These are phyloP conservation scores for Microcos paniculata DNA, from an alignment of 345 rosid genomes.

Conservation along the genomic window DNA sequence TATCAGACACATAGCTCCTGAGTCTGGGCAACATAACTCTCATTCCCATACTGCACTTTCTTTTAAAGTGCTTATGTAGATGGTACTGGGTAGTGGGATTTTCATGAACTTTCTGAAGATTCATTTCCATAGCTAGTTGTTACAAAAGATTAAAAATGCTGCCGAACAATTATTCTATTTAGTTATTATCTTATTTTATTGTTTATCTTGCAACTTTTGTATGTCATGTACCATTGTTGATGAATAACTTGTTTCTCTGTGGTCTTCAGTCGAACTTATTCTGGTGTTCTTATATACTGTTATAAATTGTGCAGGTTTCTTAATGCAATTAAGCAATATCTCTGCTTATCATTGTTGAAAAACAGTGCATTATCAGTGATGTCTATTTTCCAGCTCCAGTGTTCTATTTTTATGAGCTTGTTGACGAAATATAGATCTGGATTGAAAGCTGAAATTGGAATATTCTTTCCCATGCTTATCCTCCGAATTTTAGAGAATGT, in stretches of 20 bases:
- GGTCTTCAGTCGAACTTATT: not conserved
- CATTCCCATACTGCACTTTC: not conserved
- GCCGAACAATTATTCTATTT: not conserved
- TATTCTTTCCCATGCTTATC: constrained; percentile 93
- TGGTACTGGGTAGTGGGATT: not conserved
- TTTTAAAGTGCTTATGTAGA: not conserved
- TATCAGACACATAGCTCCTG: not conserved
- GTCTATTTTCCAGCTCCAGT: constrained; percentile 96
- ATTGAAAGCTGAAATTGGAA: constrained; percentile 86
- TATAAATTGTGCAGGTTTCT: constrained; percentile 67
- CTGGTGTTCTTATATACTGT: constrained; percentile 11
- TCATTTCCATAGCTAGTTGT: not conserved
- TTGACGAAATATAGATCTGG: constrained; percentile 81
- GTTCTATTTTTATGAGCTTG: constrained; percentile 77
- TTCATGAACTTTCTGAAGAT: not conserved
- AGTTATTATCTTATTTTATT: not conserved
- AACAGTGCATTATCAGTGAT: constrained; percentile 91
- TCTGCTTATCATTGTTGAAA: constrained; percentile 88
- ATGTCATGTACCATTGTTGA: not conserved
- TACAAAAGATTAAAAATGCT: not conserved
- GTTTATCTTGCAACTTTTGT: not conserved
- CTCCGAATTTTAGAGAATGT: constrained; percentile 96
- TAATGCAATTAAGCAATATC: constrained; percentile 77
- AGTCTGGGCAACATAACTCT: not conserved
- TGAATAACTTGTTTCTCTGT: not conserved